Evolutionary conservation across 805 yeast species (phyloP), one percentile per base, ranked within the genome.

Genomic region (Candida glaebosa): DNA sequence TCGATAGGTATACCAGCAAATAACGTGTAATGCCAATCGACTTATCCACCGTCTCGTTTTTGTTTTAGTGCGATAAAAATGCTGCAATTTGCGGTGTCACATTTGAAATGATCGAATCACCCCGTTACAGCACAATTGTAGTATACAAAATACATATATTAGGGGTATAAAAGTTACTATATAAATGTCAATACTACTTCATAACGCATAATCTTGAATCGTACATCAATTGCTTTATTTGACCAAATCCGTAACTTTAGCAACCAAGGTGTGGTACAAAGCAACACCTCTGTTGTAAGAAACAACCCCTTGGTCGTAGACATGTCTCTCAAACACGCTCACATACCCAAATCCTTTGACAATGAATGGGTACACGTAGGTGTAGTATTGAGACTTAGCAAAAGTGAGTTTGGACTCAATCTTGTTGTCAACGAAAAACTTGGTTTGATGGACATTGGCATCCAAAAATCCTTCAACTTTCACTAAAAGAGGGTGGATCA

Each of bases 401-500:
- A 19, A 32, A 37, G 47, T 52, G 20, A 66, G 24, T 45, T 67
- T 61, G 28, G 57, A 53, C 18, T 53, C 54, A 25, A 68, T 54
- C 40, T 60, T 45, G 50, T 65, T 60, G 48, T 68, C 54, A 40
- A 54, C 54, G 56, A 56, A 64, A 39, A 59, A 52, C 20, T 55
- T 61, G 47, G 64, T 63, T n/a, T 68, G 53, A 53, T 60, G 66
- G 42, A 68, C 70, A 41, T 63, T 61, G 18, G 53, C 48, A 50
- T 67, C 71, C 48, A 69, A 57, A 49, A 60, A 62, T 6, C 38
- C 46, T 22, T 58, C 57, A 19, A 46, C 62, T 35, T 53, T 37
- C 25, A 49, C 43, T 24, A 54, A 41, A 49, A 65, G 66, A 26
- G 75, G 75, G 38, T 53, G 46, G 14, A 57, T 52, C 38, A 46